These are phyloP conservation scores for Omphalea diandra DNA, from an alignment of 441 rosid species.

Conservation along the genomic window DNA sequence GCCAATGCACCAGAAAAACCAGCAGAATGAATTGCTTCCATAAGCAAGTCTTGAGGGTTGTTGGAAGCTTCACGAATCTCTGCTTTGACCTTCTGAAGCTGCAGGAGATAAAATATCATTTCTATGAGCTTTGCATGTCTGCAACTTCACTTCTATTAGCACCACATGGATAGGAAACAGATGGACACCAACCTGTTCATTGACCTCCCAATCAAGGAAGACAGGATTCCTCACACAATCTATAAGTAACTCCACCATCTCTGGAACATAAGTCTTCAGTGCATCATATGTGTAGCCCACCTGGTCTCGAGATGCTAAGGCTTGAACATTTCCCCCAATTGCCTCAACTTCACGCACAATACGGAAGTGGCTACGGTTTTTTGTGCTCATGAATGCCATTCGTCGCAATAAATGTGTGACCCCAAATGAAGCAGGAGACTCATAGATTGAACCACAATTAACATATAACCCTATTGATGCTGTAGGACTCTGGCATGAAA, in stretches of 20 bases:
- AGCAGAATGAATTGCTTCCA: slow-evolving; percentile 83
- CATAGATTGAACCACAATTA: slow-evolving; percentile 79
- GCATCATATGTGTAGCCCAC: slow-evolving; percentile 86
- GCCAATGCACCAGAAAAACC: slow-evolving; percentile 75
- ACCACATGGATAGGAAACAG: background rate
- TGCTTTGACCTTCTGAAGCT: slow-evolving; percentile 64
- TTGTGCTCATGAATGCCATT: slow-evolving; percentile 88
- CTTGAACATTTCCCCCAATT: slow-evolving; percentile 69
- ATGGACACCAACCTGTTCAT: slow-evolving; percentile 56
- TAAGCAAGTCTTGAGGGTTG: slow-evolving; percentile 69
- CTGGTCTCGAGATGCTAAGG: slow-evolving; percentile 86
- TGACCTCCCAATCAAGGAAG: slow-evolving; percentile 91
- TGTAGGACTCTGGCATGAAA: slow-evolving; percentile 54
- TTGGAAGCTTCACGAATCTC: slow-evolving; percentile 59
- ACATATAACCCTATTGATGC: slow-evolving; percentile 83
- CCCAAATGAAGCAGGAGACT: slow-evolving; percentile 68
- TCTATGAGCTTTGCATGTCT: background rate
- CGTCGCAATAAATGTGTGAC: slow-evolving; percentile 80
- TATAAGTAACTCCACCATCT: slow-evolving; percentile 86
- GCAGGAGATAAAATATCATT: slow-evolving; percentile 13
- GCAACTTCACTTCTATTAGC: background rate
- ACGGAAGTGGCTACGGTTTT: slow-evolving; percentile 69
- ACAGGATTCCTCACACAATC: slow-evolving; percentile 84
- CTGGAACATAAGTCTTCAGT: slow-evolving; percentile 80
- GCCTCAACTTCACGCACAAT: slow-evolving; percentile 91